Percentiles rank a stretch among this genome's conserved stretches.
Conservation (phyloP, 2,329 filamentous ascomycete species). For the Pseudocercospora macadamiae region DNA sequence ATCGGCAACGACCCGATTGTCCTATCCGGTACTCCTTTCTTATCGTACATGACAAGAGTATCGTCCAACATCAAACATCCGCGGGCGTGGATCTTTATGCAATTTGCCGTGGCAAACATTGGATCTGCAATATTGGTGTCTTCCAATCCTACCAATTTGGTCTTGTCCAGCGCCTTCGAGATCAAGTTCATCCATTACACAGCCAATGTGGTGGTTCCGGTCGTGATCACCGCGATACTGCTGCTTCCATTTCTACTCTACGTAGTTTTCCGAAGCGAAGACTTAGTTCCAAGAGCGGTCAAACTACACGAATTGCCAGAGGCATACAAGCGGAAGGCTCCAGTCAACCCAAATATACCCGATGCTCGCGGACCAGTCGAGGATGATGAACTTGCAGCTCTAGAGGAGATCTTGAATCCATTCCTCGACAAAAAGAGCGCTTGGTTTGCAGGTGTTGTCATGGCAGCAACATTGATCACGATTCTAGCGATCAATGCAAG, state of each 20-base stretch:
- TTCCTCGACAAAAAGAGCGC: slow-evolving; percentile 71
- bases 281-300: slow-evolving; percentile 67
- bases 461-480: slow-evolving; percentile 68
- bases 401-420: slow-evolving; percentile 76
- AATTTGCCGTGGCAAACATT: slow-evolving; percentile 74
- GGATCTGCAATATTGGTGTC: slow-evolving; percentile 76
- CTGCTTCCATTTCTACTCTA: slow-evolving; percentile 72
- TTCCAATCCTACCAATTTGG: slow-evolving; percentile 76
- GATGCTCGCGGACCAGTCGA: slow-evolving; percentile 61
- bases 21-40: slow-evolving; percentile 71
- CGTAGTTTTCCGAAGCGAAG: slow-evolving; percentile 66
- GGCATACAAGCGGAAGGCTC: slow-evolving; percentile 57
- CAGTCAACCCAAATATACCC: slow-evolving; percentile 74
- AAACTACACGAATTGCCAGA: slow-evolving; percentile 69
- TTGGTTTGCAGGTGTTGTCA: slow-evolving; percentile 64
- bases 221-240: slow-evolving; percentile 67
- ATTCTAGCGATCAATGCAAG: slow-evolving; percentile 68
- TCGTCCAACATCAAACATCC: slow-evolving; percentile 73
- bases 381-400: slow-evolving; percentile 57
- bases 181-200: slow-evolving; percentile 75
- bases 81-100: slow-evolving; percentile 71
- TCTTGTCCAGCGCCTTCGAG: slow-evolving; percentile 71
- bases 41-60: slow-evolving; percentile 76
- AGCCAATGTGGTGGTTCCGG: slow-evolving; percentile 76
- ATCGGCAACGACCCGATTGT: slow-evolving; percentile 79